Evolutionary conservation across 805 yeast genomes (phyloP).

Genomic region (Zygotorulaspora florentina): DNA sequence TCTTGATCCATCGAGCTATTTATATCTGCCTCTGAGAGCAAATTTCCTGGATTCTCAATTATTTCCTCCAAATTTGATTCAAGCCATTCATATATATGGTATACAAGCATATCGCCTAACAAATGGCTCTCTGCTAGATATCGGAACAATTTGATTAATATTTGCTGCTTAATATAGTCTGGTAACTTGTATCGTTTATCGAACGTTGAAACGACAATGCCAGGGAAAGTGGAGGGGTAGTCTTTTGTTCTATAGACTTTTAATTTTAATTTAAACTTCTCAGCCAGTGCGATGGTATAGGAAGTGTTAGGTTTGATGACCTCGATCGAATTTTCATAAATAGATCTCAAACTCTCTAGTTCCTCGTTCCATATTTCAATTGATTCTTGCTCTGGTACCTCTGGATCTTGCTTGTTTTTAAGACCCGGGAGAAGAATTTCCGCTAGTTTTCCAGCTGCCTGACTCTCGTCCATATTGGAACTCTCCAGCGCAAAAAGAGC

Average conservation of each 20-base stretch:
- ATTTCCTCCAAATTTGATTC: slow-evolving; percentile 55
- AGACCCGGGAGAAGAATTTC: slow-evolving; percentile 30
- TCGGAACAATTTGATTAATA: slow-evolving; percentile 44
- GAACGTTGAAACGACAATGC: slow-evolving; percentile 51
- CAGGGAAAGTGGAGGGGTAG: slow-evolving; percentile 70
- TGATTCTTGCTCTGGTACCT: slow-evolving; percentile 30
- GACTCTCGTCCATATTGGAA: slow-evolving; percentile 43
- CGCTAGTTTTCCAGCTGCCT: slow-evolving; percentile 50
- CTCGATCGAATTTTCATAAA: slow-evolving; percentile 48
- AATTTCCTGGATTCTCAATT: slow-evolving; percentile 71
- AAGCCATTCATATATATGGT: slow-evolving; percentile 71
- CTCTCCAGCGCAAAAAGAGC: slow-evolving; percentile 46
- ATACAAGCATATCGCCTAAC: slow-evolving; percentile 69
- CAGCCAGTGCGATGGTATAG: slow-evolving; percentile 33
- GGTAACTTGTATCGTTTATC: slow-evolving; percentile 52
- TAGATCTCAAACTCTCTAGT: slow-evolving; percentile 57
- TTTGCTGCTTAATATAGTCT: slow-evolving; percentile 61
- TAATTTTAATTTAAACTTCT: slow-evolving; percentile 31
- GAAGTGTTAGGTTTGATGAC: slow-evolving; percentile 29
- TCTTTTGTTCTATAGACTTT: slow-evolving; percentile 43
- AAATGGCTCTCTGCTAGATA: slow-evolving; percentile 42
- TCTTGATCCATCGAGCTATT: slow-evolving; percentile 13
- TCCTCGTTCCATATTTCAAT: slow-evolving; percentile 69
- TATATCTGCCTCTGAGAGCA: slow-evolving; percentile 33
- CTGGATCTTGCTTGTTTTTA: slow-evolving; percentile 9